phyloP scores from a whole-genome alignment of 495 filamentous ascomycete genomes.

The Aspergillus avenaceus region DNA sequence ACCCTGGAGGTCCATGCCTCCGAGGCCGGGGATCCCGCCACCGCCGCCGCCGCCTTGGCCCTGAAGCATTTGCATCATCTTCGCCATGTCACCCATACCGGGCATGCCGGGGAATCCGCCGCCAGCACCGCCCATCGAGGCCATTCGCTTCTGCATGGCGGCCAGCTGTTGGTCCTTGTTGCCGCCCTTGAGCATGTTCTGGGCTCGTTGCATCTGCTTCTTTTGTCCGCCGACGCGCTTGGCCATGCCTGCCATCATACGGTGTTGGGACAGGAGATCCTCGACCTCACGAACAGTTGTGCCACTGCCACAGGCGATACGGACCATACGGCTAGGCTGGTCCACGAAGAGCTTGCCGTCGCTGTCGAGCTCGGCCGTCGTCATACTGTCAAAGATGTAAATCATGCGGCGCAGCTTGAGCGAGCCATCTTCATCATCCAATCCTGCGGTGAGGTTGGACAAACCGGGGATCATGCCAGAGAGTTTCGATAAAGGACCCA shows the following conservation, averaged over 20 bases:
- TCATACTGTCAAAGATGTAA: slow-evolving; percentile 98
- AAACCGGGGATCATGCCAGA: slow-evolving; percentile 98
- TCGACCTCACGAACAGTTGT: slow-evolving; percentile 94
- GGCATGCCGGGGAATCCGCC: slow-evolving; percentile 43
- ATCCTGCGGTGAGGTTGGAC: slow-evolving; percentile 83
- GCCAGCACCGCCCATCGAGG: slow-evolving; percentile 77
- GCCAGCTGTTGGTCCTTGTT: slow-evolving; percentile 93
- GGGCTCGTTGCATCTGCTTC: slow-evolving; percentile 93
- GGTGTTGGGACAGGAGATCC: slow-evolving; percentile 93
- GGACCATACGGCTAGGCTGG: slow-evolving; percentile 90
- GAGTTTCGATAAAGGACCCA: slow-evolving; percentile 96
- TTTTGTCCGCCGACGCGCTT: slow-evolving; percentile 97
- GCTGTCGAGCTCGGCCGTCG: slow-evolving; percentile 84
- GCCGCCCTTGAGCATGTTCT: slow-evolving; percentile 80
- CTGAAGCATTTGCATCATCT: slow-evolving; percentile 75
- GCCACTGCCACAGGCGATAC: slow-evolving; percentile 83
- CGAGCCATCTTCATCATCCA: slow-evolving; percentile 94
- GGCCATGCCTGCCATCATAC: slow-evolving; percentile 99
- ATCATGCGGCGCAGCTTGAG: slow-evolving; percentile 96
- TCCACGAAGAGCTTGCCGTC: slow-evolving; percentile 94
- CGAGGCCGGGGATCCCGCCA: slow-evolving; percentile 47
- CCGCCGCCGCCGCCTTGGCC: slow-evolving; percentile 40
- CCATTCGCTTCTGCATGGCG: slow-evolving; percentile 93
- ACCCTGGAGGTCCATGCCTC: slow-evolving; percentile 74
- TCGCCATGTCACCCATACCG: slow-evolving; percentile 74